Percentiles rank a stretch among this genome's conserved stretches.
Evolutionary conservation across 768 basidiomycete genomes (phyloP).

Genomic region (Phallus indusiatus): DNA sequence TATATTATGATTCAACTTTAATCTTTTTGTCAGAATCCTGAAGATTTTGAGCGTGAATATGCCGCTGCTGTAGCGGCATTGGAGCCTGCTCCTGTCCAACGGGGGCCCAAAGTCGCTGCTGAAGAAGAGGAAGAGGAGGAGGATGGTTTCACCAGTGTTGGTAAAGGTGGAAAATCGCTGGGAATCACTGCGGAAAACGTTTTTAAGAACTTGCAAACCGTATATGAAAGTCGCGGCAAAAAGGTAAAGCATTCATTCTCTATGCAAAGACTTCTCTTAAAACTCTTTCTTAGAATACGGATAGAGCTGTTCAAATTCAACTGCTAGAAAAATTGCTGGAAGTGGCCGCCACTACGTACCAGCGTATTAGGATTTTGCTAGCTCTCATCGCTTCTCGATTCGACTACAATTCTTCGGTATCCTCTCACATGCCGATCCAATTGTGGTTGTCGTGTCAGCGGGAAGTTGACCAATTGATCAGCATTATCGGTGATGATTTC

Average conservation of each 20-base stretch:
- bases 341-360: conserved; percentile 81
- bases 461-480: conserved; percentile 83
- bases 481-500: conserved; percentile 60
- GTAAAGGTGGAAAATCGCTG: conserved; percentile 78
- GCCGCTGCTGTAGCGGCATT: conserved; percentile 38
- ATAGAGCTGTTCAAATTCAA: conserved; percentile 88
- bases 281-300: conserved; percentile 65
- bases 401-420: conserved; percentile 87
- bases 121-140: conserved; percentile 32
- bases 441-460: conserved; percentile 81
- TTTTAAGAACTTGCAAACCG: conserved; percentile 83
- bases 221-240: conserved; percentile 92
- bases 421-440: conserved; percentile 85
- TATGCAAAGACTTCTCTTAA: background rate
- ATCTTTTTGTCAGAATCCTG: conserved; percentile 58
- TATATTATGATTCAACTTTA: background rate
- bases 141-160: conserved; percentile 84
- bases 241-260: conserved; percentile 46
- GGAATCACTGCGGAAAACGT: conserved; percentile 78
- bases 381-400: conserved; percentile 91
- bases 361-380: conserved; percentile 88
- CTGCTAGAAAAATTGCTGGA: conserved; percentile 81
- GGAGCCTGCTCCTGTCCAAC: conserved; percentile 29
- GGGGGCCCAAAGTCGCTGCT: conserved; percentile 23
- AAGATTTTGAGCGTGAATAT: conserved; percentile 76